A percentile compares a stretch with the other conserved stretches of the same genome.
Evolutionary conservation across 768 basidiomycete genomes (phyloP).

Genomic region (Tubosaeta sp.): DNA sequence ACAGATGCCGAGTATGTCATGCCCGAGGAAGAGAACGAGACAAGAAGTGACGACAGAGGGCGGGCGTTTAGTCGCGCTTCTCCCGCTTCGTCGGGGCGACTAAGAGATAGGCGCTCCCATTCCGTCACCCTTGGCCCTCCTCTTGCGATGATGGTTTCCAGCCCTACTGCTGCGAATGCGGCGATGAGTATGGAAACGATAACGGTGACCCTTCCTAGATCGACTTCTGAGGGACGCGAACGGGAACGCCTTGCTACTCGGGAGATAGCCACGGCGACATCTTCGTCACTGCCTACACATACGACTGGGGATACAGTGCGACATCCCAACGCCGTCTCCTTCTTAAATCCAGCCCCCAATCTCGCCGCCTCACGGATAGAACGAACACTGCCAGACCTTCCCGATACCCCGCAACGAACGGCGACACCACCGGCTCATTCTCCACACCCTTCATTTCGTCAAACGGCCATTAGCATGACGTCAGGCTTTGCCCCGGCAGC

Average conservation of each 20-base stretch:
- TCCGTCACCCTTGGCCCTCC: conserved; percentile 51
- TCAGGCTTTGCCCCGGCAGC: conserved; percentile 65
- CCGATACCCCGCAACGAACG: conserved; percentile 17
- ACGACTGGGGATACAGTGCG: conserved; percentile 22
- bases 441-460: conserved; percentile 41
- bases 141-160: conserved; percentile 27
- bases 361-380: conserved; percentile 26
- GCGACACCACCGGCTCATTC: conserved; percentile 6
- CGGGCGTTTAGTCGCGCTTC: conserved; percentile 30
- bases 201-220: conserved; percentile 25
- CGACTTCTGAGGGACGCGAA: conserved; percentile 30
- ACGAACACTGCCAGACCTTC: conserved; percentile 29
- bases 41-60: conserved; percentile 14
- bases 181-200: conserved; percentile 31
- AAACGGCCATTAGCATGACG: conserved; percentile 72
- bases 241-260: conserved; percentile 40
- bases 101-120: conserved; percentile 57
- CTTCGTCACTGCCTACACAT: conserved; percentile 26
- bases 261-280: conserved; percentile 41
- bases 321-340: conserved; percentile 17
- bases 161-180: conserved; percentile 21
- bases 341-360: conserved; percentile 21
- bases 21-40: conserved; percentile 54
- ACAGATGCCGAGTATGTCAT: conserved; percentile 64
- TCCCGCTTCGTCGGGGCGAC: conserved; percentile 42